A percentile compares a stretch with the other conserved stretches of the same genome.
phyloP scores from a whole-genome alignment of 2,329 filamentous ascomycete genomes.

The Balansia obtecta region DNA sequence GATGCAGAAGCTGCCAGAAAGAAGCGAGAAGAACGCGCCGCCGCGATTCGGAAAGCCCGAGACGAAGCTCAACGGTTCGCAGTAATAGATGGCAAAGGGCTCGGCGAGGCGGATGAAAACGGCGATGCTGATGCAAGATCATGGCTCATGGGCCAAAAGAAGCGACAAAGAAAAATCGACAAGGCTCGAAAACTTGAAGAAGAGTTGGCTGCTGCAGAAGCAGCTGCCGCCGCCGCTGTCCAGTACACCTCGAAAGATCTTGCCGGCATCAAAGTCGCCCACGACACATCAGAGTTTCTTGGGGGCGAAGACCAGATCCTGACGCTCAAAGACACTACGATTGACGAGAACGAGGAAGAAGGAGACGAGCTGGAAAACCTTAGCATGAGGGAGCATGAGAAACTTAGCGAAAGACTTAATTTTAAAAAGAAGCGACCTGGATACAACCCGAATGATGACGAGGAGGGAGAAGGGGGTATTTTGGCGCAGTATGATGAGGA shows the following conservation, averaged over 20 bases:
- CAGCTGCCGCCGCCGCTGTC: conserved; percentile 45
- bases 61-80: conserved; percentile 68
- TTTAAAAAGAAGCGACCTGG: conserved; percentile 81
- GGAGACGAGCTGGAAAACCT: conserved; percentile 83
- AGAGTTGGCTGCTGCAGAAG: conserved; percentile 67
- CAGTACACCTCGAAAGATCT: conserved; percentile 79
- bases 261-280: conserved; percentile 81
- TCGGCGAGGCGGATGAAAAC: conserved; percentile 62
- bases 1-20: conserved; percentile 67
- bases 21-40: conserved; percentile 67
- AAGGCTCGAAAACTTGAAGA: conserved; percentile 60
- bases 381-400: conserved; percentile 58
- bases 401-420: conserved; percentile 62
- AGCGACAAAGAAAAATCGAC: conserved; percentile 83
- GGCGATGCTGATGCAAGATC: conserved; percentile 64
- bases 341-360: conserved; percentile 72
- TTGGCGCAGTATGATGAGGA: conserved; percentile 93
- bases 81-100: conserved; percentile 67
- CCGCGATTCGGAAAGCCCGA: conserved; percentile 74
- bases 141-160: conserved; percentile 85
- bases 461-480: conserved; percentile 53
- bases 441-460: conserved; percentile 73
- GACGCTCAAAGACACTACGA: conserved; percentile 85
- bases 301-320: conserved; percentile 79
- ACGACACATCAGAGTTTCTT: conserved; percentile 71